A percentile compares a stretch with the other conserved stretches of the same genome.
Evolutionary conservation across 805 yeast genomes (phyloP).

Genomic region (Hyphopichia homilentoma): DNA sequence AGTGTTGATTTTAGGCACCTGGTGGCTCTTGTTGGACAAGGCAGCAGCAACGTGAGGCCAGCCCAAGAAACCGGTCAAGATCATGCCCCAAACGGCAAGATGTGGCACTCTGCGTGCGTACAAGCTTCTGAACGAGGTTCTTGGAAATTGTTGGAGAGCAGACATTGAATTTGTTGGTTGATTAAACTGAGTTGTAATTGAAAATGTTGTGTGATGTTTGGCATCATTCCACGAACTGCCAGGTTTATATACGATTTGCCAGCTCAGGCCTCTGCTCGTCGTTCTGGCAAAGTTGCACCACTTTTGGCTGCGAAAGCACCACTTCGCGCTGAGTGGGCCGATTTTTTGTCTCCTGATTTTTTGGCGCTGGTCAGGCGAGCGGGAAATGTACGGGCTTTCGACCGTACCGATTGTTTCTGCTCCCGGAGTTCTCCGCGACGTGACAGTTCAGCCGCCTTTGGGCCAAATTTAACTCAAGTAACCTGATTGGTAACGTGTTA

Average conservation of each 20-base stretch:
- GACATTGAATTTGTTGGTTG: constrained; percentile 7
- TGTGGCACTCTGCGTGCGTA: constrained; percentile 27
- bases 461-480: no score
- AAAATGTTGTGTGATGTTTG: background rate
- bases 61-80: constrained; percentile 25
- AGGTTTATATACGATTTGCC: background rate
- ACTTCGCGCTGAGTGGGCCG: no score
- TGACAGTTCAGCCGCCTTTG: no score
- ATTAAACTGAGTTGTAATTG: background rate
- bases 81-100: constrained; percentile 28
- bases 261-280: no score
- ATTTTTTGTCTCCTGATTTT: no score
- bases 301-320: no score
- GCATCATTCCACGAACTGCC: background rate
- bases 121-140: constrained; percentile 20
- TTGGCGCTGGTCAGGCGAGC: no score
- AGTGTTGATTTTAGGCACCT: constrained; percentile 27
- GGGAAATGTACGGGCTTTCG: no score
- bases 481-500: no score
- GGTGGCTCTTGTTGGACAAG: constrained; percentile 17
- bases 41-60: constrained; percentile 34
- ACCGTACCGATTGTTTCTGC: no score
- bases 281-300: no score
- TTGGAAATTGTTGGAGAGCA: constrained; percentile 10
- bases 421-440: no score